Conservation (phyloP, 1,139 yeast species). For the Suhomyces kunorum region DNA sequence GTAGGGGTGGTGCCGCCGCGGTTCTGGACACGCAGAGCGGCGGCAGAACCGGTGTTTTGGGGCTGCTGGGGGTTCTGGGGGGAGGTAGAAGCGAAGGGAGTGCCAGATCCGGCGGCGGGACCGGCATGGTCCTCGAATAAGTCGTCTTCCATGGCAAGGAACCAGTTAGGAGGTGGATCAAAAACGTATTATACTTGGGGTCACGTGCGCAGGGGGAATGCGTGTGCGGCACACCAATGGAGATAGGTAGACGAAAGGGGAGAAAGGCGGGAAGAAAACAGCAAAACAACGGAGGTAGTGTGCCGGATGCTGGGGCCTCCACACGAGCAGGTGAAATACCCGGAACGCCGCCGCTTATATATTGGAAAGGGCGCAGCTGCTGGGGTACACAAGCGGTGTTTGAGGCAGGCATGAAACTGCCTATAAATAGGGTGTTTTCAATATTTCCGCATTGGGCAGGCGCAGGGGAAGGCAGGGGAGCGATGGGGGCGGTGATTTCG, state of each 20-base stretch:
- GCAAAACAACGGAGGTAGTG: too few species aligned
- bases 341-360: too few species aligned
- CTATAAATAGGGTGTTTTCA: conserved; percentile 9
- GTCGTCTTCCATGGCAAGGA: conserved; percentile 13
- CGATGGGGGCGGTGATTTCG: background rate
- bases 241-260: background rate
- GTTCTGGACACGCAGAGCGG: background rate
- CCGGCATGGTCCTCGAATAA: conserved; percentile 13
- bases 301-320: background rate
- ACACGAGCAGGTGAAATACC: background rate
- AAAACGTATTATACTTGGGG: background rate
- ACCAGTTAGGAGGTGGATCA: conserved; percentile 2
- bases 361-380: background rate
- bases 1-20: conserved; percentile 5
- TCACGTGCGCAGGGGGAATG: conserved; percentile 4
- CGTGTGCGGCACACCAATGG: too few species aligned
- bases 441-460: conserved; percentile 8
- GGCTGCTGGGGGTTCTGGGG: background rate
- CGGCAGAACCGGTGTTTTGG: conserved; percentile 1
- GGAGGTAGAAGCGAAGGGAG: background rate
- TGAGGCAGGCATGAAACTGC: conserved; percentile 4
- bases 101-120: background rate
- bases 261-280: background rate
- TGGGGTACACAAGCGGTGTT: conserved; percentile 1
- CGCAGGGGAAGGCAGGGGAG: conserved; percentile 5